These are phyloP conservation scores for Leucosporidium scottii DNA, from an alignment of 768 basidiomycete species.

Conservation along the genomic window DNA sequence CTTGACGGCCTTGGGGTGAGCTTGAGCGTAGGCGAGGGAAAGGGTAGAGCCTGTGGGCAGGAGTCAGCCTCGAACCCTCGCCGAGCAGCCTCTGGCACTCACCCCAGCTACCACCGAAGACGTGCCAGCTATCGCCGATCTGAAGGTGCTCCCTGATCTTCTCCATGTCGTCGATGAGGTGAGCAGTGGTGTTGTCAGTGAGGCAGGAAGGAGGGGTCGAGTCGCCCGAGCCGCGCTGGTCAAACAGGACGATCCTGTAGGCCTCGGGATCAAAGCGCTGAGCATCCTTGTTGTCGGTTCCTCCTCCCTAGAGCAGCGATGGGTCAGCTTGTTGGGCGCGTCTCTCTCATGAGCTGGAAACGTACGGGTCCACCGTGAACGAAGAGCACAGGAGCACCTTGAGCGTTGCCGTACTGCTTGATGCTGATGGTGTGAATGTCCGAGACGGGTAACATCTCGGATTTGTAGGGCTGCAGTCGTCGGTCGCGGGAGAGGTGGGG, in stretches of 20 bases:
- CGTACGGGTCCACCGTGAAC: conserved; percentile 33
- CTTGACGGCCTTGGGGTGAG: conserved; percentile 73
- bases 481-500: background rate
- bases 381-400: conserved; percentile 34
- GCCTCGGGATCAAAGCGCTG: background rate
- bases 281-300: background rate
- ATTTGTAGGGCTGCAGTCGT: conserved; percentile 20
- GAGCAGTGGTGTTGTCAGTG: conserved; percentile 89
- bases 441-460: conserved; percentile 16
- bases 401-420: conserved; percentile 32
- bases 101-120: conserved; percentile 89
- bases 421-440: conserved; percentile 26
- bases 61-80: conserved; percentile 58
- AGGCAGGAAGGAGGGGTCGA: conserved; percentile 72
- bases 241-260: conserved; percentile 63
- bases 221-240: conserved; percentile 83
- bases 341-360: background rate
- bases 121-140: conserved; percentile 74
- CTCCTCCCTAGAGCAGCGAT: background rate
- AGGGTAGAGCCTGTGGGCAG: conserved; percentile 66
- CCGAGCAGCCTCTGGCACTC: background rate
- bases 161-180: conserved; percentile 84
- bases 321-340: background rate
- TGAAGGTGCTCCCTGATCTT: conserved; percentile 59
- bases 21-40: conserved; percentile 58